Conservation (phyloP, 1,139 yeast genomes). For the Saccharomyces hybrid region DNA sequence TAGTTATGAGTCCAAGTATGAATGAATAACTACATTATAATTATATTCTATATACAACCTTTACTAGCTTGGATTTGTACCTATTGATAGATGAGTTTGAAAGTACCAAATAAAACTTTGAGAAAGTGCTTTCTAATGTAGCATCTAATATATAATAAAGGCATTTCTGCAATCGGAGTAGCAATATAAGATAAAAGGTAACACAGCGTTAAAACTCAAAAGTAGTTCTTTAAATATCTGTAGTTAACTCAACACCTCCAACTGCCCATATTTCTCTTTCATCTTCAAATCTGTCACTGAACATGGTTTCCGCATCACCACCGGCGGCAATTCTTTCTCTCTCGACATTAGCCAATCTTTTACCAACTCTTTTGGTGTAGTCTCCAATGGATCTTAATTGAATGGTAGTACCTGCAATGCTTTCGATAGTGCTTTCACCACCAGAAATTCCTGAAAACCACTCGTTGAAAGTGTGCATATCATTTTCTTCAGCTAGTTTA, state of each 20-base stretch:
- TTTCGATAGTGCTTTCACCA: slow-evolving; percentile 29
- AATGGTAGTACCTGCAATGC: slow-evolving; percentile 43
- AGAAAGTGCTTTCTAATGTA: background rate
- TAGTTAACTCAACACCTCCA: slow-evolving; percentile 51
- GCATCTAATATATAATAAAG: slow-evolving; percentile 10
- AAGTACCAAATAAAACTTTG: no score
- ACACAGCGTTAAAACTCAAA: background rate
- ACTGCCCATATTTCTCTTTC: slow-evolving; percentile 83
- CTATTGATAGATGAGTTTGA: background rate
- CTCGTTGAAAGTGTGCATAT: slow-evolving; percentile 44
- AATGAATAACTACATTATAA: background rate
- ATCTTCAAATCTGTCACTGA: slow-evolving; percentile 79
- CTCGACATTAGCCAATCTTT: slow-evolving; percentile 75
- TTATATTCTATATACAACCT: background rate
- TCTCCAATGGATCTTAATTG: slow-evolving; percentile 75
- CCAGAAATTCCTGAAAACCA: slow-evolving; percentile 44
- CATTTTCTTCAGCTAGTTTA: slow-evolving; percentile 62
- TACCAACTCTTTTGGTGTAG: slow-evolving; percentile 80
- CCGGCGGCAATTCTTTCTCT: slow-evolving; percentile 83
- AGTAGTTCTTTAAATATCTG: slow-evolving; percentile 8
- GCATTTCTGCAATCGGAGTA: background rate
- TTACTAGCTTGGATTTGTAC: background rate
- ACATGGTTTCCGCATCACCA: slow-evolving; percentile 82
- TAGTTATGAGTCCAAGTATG: background rate
- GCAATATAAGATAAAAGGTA: slow-evolving; percentile 3